These are phyloP conservation scores for Wickerhamomyces ciferrii DNA, from an alignment of 805 yeast genomes.

Conservation along the genomic window DNA sequence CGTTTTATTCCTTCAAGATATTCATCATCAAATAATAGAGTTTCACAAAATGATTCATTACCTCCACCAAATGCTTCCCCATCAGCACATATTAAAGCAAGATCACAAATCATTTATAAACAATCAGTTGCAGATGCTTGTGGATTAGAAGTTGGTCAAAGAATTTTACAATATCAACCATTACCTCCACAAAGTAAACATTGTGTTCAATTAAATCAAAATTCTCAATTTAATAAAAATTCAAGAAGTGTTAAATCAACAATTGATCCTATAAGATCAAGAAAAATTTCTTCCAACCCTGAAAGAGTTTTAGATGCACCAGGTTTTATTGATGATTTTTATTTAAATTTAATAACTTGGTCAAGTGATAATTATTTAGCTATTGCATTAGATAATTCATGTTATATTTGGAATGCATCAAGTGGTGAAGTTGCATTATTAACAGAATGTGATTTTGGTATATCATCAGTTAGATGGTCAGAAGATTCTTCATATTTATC, in stretches of 20 bases:
- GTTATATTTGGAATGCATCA: slow-evolving; percentile 90
- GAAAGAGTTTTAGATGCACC: slow-evolving; percentile 96
- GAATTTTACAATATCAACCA: slow-evolving; percentile 86
- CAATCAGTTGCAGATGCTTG: slow-evolving; percentile 91
- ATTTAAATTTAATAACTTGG: slow-evolving; percentile 84
- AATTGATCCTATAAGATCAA: slow-evolving; percentile 60
- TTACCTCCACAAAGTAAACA: slow-evolving; percentile 55
- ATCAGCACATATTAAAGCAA: slow-evolving; percentile 36
- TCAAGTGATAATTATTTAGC: slow-evolving; percentile 77
- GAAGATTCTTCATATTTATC: slow-evolving; percentile 84
- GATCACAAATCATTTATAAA: slow-evolving; percentile 47
- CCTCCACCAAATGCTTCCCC: slow-evolving; percentile 46
- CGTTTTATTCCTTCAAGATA: slow-evolving; percentile 59
- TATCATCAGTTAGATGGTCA: slow-evolving; percentile 83
- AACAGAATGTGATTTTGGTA: slow-evolving; percentile 51
- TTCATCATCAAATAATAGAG: slow-evolving; percentile 40
- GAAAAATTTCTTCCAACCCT: slow-evolving; percentile 82
- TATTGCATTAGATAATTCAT: slow-evolving; percentile 77
- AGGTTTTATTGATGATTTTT: slow-evolving; percentile 88
- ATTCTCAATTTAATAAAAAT: slow-evolving; percentile 16
- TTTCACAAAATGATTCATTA: slow-evolving; percentile 30
- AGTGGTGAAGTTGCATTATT: slow-evolving; percentile 72
- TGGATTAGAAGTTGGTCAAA: slow-evolving; percentile 76
- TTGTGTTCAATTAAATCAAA: slow-evolving; percentile 17
- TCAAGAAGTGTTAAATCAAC: slow-evolving; percentile 33